A percentile compares a stretch with the other conserved stretches of the same genome.
phyloP scores from a whole-genome alignment of 2,329 filamentous ascomycete species.

The Apiospora aurea region DNA sequence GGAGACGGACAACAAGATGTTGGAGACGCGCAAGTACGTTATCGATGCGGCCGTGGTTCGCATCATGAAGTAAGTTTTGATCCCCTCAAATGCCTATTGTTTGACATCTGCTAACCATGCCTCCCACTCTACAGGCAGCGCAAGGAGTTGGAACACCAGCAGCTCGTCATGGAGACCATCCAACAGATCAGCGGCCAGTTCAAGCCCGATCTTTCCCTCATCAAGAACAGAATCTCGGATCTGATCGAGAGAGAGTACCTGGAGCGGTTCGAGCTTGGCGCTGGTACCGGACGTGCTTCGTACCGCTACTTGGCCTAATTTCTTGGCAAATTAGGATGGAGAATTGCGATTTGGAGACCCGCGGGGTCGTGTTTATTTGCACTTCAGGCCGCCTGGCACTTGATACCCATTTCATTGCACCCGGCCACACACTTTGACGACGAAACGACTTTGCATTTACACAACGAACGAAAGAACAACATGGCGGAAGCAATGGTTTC shows the following conservation, averaged over 20 bases:
- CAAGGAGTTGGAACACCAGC: conserved; percentile 73
- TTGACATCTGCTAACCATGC: conserved; percentile 39
- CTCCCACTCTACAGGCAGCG: conserved; percentile 63
- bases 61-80: conserved; percentile 80
- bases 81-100: background rate
- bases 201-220: conserved; percentile 76
- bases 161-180: conserved; percentile 76
- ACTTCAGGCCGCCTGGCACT: background rate
- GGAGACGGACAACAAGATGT: conserved; percentile 78
- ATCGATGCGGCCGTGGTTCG: conserved; percentile 80
- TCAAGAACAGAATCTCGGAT: conserved; percentile 83
- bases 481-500: background rate
- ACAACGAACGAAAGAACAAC: background rate
- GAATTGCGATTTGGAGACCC: conserved; percentile 14
- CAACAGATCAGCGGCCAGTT: conserved; percentile 73
- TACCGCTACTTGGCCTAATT: conserved; percentile 75
- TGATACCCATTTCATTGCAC: conserved; percentile 7
- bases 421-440: conserved; percentile 1
- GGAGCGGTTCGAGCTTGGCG: conserved; percentile 68
- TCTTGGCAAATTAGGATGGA: conserved; percentile 11
- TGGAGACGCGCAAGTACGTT: conserved; percentile 73
- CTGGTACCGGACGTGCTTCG: conserved; percentile 69
- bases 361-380: conserved; percentile 5
- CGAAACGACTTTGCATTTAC: conserved; percentile 12
- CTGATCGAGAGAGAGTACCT: conserved; percentile 80